These are phyloP conservation scores for Aspergillus hortae DNA, from an alignment of 2,329 filamentous ascomycete genomes.

Conservation along the genomic window DNA sequence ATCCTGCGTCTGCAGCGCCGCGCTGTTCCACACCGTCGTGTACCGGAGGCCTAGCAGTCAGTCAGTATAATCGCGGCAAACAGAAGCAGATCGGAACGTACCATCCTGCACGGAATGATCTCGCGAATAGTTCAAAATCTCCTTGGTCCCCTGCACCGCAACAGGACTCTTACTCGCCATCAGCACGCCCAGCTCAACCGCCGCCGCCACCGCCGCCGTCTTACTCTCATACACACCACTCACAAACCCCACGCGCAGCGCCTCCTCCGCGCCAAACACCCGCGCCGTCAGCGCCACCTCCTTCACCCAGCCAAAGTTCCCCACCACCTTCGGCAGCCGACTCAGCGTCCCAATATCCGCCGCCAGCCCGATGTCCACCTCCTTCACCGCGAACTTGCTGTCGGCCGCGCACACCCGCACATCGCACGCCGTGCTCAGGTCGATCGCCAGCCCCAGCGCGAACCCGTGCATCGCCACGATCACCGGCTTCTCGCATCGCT, in stretches of 20 bases:
- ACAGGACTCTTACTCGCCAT: conserved; percentile 83
- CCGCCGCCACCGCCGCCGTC: conserved; percentile 59
- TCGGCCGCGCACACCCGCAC: conserved; percentile 39
- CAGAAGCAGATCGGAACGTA: conserved; percentile 38
- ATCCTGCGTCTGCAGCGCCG: conserved; percentile 76
- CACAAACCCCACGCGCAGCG: conserved; percentile 42
- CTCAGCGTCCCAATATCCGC: conserved; percentile 48
- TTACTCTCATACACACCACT: conserved; percentile 48
- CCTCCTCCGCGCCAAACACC: conserved; percentile 44
- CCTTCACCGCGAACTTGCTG: conserved; percentile 43
- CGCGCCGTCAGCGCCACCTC: conserved; percentile 45
- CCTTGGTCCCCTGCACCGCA: conserved; percentile 82
- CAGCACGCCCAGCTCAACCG: conserved; percentile 58
- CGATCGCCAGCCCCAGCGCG: conserved; percentile 72
- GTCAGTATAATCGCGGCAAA: background rate
- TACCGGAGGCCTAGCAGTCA: conserved; percentile 66
- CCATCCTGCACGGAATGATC: conserved; percentile 76
- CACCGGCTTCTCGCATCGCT: conserved; percentile 88
- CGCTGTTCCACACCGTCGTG: conserved; percentile 83
- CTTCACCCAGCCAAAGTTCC: conserved; percentile 46
- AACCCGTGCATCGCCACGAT: conserved; percentile 78
- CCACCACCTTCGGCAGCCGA: conserved; percentile 46
- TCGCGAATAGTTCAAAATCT: conserved; percentile 75
- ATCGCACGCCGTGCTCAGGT: conserved; percentile 48
- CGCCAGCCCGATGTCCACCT: conserved; percentile 49